These are phyloP conservation scores for Didymella exigua DNA, from an alignment of 2,329 filamentous ascomycete genomes.

Conservation along the genomic window DNA sequence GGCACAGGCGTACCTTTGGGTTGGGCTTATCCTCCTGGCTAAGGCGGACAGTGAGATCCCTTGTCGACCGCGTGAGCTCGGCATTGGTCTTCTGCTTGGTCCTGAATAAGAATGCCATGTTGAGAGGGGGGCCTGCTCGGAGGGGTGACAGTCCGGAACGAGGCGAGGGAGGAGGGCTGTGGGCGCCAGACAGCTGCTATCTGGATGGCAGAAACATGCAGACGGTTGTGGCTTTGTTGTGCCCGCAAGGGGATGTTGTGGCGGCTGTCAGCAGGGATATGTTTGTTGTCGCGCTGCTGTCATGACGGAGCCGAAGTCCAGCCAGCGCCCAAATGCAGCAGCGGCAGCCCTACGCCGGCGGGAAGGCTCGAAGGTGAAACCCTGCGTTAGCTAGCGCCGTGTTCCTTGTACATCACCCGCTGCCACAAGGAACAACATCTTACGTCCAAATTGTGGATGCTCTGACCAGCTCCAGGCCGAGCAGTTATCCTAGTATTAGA, in stretches of 20 bases:
- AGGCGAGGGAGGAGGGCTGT: constrained; percentile 28
- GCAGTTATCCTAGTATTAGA: background rate
- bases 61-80: constrained; percentile 67
- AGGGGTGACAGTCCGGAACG: constrained; percentile 65
- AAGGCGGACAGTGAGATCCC: constrained; percentile 66
- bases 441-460: background rate
- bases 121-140: constrained; percentile 60
- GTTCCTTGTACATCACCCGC: constrained; percentile 10
- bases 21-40: constrained; percentile 61
- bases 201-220: constrained; percentile 39
- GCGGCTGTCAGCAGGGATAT: constrained; percentile 20
- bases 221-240: constrained; percentile 22
- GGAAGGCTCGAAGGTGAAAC: constrained; percentile 7
- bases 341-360: background rate
- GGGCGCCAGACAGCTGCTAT: constrained; percentile 41
- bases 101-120: constrained; percentile 74
- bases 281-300: constrained; percentile 30
- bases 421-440: constrained; percentile 8
- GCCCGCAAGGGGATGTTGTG: constrained; percentile 11
- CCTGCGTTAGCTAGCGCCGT: constrained; percentile 17
- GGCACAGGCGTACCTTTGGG: constrained; percentile 57
- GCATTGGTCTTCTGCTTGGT: constrained; percentile 65
- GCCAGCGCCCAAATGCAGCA: background rate
- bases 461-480: background rate
- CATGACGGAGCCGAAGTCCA: constrained; percentile 13